These are phyloP conservation scores for Olyra latifolia DNA, from an alignment of 176 grass and related monocot species.

Conservation along the genomic window DNA sequence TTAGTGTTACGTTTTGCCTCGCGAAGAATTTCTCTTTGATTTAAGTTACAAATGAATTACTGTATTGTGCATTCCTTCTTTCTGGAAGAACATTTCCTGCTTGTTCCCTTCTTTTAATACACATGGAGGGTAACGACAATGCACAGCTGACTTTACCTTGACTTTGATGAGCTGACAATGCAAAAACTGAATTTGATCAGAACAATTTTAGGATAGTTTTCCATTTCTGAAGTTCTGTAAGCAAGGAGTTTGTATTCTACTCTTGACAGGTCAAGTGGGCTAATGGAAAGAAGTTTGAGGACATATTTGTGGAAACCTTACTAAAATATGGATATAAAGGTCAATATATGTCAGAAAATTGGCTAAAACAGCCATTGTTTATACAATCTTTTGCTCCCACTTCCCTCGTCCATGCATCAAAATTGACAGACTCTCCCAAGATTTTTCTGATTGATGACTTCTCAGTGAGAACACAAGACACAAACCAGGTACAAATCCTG, in stretches of 20 bases:
- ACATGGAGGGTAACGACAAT: background rate
- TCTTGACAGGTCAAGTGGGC: slow-evolving; percentile 80
- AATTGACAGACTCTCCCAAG: slow-evolving; percentile 82
- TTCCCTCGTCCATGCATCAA: slow-evolving; percentile 80
- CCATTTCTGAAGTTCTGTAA: slow-evolving; percentile 15
- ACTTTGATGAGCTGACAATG: slow-evolving; percentile 3
- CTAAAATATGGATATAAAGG: slow-evolving; percentile 83
- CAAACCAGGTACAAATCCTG: slow-evolving; percentile 70
- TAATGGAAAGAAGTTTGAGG: slow-evolving; percentile 82
- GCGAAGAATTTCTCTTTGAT: background rate
- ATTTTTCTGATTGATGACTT: slow-evolving; percentile 73
- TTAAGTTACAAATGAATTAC: background rate
- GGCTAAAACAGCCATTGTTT: slow-evolving; percentile 90
- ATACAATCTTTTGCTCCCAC: slow-evolving; percentile 95
- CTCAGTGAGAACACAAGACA: slow-evolving; percentile 82
- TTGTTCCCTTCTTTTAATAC: background rate
- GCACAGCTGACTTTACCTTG: background rate
- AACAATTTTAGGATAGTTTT: slow-evolving; percentile 8
- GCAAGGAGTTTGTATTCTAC: slow-evolving; percentile 37
- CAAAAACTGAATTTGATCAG: background rate
- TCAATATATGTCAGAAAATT: slow-evolving; percentile 82
- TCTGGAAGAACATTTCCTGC: background rate
- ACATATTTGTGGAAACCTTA: slow-evolving; percentile 86
- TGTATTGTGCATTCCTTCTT: background rate
- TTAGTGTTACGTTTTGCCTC: background rate